phyloP scores from a whole-genome alignment of 2,329 filamentous ascomycete genomes.

The Juglanconis oblonga region DNA sequence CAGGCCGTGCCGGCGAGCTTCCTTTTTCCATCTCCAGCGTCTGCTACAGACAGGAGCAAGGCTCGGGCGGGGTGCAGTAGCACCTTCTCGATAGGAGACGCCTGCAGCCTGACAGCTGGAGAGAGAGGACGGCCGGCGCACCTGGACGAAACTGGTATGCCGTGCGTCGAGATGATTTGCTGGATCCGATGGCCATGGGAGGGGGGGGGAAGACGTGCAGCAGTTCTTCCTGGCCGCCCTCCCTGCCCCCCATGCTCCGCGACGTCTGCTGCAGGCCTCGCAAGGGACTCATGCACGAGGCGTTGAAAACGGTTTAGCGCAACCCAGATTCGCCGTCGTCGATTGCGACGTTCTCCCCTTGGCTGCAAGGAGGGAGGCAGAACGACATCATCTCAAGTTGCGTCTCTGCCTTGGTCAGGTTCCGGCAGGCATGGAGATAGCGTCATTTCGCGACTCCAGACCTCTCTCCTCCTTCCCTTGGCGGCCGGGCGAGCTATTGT shows the following conservation, averaged over 20 bases:
- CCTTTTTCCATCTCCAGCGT: background rate
- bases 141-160: background rate
- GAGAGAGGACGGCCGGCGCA: background rate
- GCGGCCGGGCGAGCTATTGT: slow-evolving; percentile 8
- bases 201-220: background rate
- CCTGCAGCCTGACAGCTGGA: background rate
- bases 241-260: background rate
- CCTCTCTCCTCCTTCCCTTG: background rate
- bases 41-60: background rate
- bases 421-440: slow-evolving; percentile 8
- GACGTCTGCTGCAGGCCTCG: slow-evolving; percentile 2
- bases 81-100: background rate
- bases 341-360: slow-evolving; percentile 1
- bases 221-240: background rate
- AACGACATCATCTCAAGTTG: background rate
- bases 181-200: background rate
- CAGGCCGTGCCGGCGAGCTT: slow-evolving; percentile 1
- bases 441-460: background rate
- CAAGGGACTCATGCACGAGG: slow-evolving; percentile 13
- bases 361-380: slow-evolving; percentile 3
- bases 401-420: background rate
- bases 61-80: background rate
- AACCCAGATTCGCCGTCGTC: slow-evolving; percentile 3
- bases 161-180: background rate
- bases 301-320: slow-evolving; percentile 10